Percentiles rank a stretch among this genome's conserved stretches.
Evolutionary conservation across 495 filamentous ascomycete genomes (phyloP).

Genomic region (Delitschia confertaspora): DNA sequence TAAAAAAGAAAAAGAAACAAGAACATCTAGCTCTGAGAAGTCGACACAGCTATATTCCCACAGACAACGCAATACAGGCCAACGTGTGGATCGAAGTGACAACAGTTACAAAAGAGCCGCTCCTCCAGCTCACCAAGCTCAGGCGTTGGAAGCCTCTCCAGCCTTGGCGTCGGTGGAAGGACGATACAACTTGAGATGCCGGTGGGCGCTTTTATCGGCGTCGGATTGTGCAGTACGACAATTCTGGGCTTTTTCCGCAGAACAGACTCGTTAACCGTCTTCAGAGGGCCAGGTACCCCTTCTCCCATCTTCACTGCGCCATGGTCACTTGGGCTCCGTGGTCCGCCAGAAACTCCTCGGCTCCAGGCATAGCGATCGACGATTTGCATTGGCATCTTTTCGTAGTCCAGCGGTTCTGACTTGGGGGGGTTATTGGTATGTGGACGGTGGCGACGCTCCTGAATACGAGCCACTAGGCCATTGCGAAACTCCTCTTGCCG

Average conservation of each 20-base stretch:
- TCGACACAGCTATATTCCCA: constrained; percentile 1
- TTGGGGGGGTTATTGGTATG: constrained; percentile 2
- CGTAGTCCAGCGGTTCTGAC: no score
- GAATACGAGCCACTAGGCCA: constrained; percentile 17
- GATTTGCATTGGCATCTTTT: neutral
- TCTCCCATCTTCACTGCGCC: neutral
- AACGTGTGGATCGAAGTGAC: constrained; percentile 4
- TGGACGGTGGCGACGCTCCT: constrained; percentile 20
- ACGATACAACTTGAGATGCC: neutral
- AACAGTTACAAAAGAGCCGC: constrained; percentile 25
- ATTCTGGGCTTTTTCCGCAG: neutral
- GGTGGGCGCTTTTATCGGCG: no score
- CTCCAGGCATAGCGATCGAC: neutral
- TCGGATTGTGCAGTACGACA: neutral
- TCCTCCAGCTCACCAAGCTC: constrained; percentile 22
- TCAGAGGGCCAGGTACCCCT: neutral
- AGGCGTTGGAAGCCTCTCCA: constrained; percentile 26
- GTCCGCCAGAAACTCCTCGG: neutral
- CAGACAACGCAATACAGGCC: constrained; percentile 16
- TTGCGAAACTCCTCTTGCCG: constrained; percentile 10
- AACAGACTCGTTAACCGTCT: neutral
- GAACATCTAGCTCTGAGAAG: neutral
- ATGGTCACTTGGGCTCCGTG: neutral
- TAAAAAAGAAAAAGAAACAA: neutral
- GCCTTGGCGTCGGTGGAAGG: constrained; percentile 26